A percentile compares a stretch with the other conserved stretches of the same genome.
phyloP scores from a whole-genome alignment of 2,329 filamentous ascomycete species.

The Juglanconis juglandina region DNA sequence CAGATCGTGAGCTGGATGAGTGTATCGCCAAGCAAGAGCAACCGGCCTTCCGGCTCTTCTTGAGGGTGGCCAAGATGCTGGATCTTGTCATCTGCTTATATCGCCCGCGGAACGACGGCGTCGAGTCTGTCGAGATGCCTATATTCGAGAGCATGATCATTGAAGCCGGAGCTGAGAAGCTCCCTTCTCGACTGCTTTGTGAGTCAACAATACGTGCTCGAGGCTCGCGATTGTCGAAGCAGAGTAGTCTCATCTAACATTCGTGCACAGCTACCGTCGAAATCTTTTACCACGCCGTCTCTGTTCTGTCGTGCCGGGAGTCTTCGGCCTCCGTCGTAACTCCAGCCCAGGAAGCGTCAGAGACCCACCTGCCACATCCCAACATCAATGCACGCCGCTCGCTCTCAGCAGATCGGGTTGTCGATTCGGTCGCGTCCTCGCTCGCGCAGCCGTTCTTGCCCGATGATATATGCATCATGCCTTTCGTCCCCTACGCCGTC shows the following conservation, averaged over 20 bases:
- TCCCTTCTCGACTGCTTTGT: constrained; percentile 50
- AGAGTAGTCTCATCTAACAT: neutral
- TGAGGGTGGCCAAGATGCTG: constrained; percentile 52
- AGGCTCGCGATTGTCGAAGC: too few relatives aligned
- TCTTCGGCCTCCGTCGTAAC: constrained; percentile 29
- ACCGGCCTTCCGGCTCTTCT: constrained; percentile 54
- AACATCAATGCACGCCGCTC: constrained; percentile 54
- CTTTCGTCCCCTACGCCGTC: constrained; percentile 60
- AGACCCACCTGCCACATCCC: constrained; percentile 41
- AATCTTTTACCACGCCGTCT: constrained; percentile 61
- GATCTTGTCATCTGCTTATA: constrained; percentile 60
- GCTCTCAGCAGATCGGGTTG: constrained; percentile 55
- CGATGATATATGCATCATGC: constrained; percentile 46
- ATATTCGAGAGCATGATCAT: constrained; percentile 57
- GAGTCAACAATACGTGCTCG: neutral
- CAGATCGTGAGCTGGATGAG: constrained; percentile 50
- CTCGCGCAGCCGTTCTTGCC: neutral
- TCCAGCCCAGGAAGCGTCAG: constrained; percentile 32
- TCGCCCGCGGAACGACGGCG: constrained; percentile 48
- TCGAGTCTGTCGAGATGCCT: constrained; percentile 48
- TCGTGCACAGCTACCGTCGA: constrained; percentile 51
- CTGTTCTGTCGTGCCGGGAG: constrained; percentile 59
- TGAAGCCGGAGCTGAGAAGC: constrained; percentile 48
- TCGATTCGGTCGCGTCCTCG: constrained; percentile 50
- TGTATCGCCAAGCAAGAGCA: constrained; percentile 46